Percentiles rank a stretch among this genome's conserved stretches.
Conservation (phyloP, 441 rosid species). For the Gossypium laxum region DNA sequence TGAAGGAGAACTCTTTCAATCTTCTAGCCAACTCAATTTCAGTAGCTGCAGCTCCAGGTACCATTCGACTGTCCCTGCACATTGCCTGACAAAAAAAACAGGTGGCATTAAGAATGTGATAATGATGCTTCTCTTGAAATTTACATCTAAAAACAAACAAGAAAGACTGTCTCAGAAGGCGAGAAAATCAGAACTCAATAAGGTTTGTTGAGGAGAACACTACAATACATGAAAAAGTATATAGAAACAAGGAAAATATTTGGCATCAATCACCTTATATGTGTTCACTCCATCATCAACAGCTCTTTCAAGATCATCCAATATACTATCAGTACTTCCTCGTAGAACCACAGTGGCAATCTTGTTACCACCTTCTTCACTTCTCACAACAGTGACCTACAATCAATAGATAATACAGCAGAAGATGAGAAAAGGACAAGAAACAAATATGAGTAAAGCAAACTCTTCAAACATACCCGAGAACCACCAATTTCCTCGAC, state of each 20-base stretch:
- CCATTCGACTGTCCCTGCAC: slow-evolving; percentile 90
- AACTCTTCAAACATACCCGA: slow-evolving; percentile 50
- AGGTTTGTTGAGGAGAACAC: neutral
- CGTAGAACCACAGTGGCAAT: slow-evolving; percentile 82
- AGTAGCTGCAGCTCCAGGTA: slow-evolving; percentile 98
- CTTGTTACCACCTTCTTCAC: slow-evolving; percentile 91
- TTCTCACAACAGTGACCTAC: slow-evolving; percentile 81
- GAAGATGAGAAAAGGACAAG: neutral
- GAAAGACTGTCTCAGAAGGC: neutral
- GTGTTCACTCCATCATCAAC: slow-evolving; percentile 99
- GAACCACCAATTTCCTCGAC: slow-evolving; percentile 95
- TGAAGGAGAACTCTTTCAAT: slow-evolving; percentile 79
- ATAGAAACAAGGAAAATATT: neutral
- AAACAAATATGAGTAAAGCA: slow-evolving; percentile 9
- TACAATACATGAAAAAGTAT: neutral
- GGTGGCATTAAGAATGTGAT: neutral
- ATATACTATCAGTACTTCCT: slow-evolving; percentile 92
- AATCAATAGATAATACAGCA: slow-evolving; percentile 9
- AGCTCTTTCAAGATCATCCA: slow-evolving; percentile 99
- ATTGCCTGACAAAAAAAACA: slow-evolving; percentile 51
- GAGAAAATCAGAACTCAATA: neutral
- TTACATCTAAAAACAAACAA: neutral
- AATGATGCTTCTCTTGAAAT: neutral
- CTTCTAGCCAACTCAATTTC: slow-evolving; percentile 95
- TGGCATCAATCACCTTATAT: slow-evolving; percentile 53